Base-by-base conservation (phyloP, 495 filamentous ascomycete species). In the Chaetomium cochliodes region DNA sequence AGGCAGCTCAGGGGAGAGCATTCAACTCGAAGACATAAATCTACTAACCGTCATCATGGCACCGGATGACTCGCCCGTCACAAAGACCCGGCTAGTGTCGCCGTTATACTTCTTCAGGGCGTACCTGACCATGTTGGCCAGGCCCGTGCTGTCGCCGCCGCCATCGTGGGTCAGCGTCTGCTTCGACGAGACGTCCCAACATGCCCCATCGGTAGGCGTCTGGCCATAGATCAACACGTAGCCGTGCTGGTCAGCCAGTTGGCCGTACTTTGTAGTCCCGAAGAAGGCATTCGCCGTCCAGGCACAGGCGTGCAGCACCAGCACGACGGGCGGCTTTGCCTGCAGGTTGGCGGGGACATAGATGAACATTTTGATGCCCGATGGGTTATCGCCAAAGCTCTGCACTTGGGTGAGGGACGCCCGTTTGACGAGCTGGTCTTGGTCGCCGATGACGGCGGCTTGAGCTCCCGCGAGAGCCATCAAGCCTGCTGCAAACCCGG, bases 141-240 rank as follows among this genome's bases (percentile, higher is more conserved):
- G 18, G 28, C 28, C 30, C 25, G 15, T 28, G 52, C 52, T 55
- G 52, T 55, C 52, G 52, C 52, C 52, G 18, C 52, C 52, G 52
- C 52, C 52, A 12, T 55, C 25, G 52, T 55, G 52, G 4, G 52
- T 55, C 12, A 55, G 28, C 16, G 30, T 39, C 52, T 55, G 13
- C 16, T 55, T 39, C 12, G 25, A 33, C 1, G 52, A 37, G 28
- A 55, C 52, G 16, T 55, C 52, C 28, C 28, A 55, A 8, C 52
- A 55, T 5, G 9, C 25, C 15, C 26, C 52, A 3, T 18, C 52
- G 23, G 26, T 18, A 2, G 28, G 28, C 23, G 52, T 18, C 8
- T 30, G 28, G 52, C 28, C 28, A 8, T 37, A 55, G 26, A 55
- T 55, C 28, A 39, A 12, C 15, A 55, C 25, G 16, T 28, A 37